A percentile compares a stretch with the other conserved stretches of the same genome.
phyloP scores from a whole-genome alignment of 2,329 filamentous ascomycete species.

The Sclerotinia spermophila region DNA sequence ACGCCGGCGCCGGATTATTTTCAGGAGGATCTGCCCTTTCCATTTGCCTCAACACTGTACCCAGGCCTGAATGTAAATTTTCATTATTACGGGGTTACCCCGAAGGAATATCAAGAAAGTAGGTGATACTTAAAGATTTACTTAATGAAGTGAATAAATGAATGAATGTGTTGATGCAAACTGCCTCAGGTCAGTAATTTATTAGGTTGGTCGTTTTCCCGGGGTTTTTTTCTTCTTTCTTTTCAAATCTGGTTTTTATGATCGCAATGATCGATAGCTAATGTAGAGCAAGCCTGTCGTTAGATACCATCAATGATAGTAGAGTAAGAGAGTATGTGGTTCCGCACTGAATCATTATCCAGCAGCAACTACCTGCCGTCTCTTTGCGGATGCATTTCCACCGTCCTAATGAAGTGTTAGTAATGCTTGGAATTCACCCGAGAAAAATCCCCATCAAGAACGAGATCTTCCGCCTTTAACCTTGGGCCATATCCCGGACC shows the following conservation, averaged over 20 bases:
- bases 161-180: constrained; percentile 8
- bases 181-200: constrained; percentile 3
- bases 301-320: constrained; percentile 34
- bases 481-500: constrained; percentile 15
- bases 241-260: neutral
- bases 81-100: constrained; percentile 20
- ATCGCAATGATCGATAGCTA: constrained; percentile 6
- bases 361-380: constrained; percentile 36
- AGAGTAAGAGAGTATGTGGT: constrained; percentile 23
- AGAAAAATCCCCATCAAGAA: constrained; percentile 15
- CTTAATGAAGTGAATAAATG: constrained; percentile 19
- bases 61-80: constrained; percentile 23
- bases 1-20: constrained; percentile 22
- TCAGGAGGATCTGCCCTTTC: constrained; percentile 7
- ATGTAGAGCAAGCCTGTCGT: constrained; percentile 28
- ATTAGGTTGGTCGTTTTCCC: constrained; percentile 10
- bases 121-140: constrained; percentile 23
- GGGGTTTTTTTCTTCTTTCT: neutral
- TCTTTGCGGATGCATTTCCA: constrained; percentile 32
- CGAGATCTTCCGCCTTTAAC: constrained; percentile 17
- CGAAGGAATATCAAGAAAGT: constrained; percentile 18
- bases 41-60: constrained; percentile 2
- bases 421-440: constrained; percentile 8
- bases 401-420: constrained; percentile 34
- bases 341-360: constrained; percentile 35